A percentile compares a stretch with the other conserved stretches of the same genome.
Evolutionary conservation across 345 rosid genomes (phyloP).

Genomic region (Cardiospermum halicacabum): DNA sequence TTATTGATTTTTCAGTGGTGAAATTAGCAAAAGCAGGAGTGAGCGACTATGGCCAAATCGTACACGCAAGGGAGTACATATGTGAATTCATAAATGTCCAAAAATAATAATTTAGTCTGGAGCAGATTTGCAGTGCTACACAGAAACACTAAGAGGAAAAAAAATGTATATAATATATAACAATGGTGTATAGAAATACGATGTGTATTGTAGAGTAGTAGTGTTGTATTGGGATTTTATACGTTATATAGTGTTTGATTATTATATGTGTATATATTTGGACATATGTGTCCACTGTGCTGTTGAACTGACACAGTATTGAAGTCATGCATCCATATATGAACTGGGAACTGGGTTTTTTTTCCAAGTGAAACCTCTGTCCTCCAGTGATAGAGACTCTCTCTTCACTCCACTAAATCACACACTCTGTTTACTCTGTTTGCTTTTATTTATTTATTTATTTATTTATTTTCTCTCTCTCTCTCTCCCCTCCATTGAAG

Average conservation of each 20-base stretch:
- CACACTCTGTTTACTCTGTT: too few species aligned
- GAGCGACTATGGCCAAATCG: not conserved
- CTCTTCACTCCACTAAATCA: slow-evolving; percentile 9
- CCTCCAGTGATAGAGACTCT: not conserved
- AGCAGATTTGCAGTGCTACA: slow-evolving; percentile 8
- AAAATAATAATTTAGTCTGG: slow-evolving; percentile 17
- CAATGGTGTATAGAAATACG: too few species aligned
- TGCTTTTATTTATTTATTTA: too few species aligned
- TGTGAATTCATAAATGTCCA: slow-evolving; percentile 1
- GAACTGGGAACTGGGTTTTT: slow-evolving; percentile 7
- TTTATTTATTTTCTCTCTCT: too few species aligned
- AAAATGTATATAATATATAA: too few species aligned
- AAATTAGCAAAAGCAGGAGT: not conserved
- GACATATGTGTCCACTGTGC: slow-evolving; percentile 8
- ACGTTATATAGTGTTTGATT: too few species aligned
- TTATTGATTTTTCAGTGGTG: too few species aligned
- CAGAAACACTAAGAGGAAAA: not conserved
- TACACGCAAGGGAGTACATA: slow-evolving; percentile 8
- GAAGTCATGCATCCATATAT: slow-evolving; percentile 22
- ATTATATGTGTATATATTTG: not conserved
- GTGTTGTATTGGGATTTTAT: too few species aligned
- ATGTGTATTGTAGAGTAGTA: too few species aligned
- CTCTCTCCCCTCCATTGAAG: slow-evolving; percentile 8
- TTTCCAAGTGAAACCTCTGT: slow-evolving; percentile 7
- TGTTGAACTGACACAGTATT: slow-evolving; percentile 18